phyloP scores from a whole-genome alignment of 305 asterid genomes.

The Solanum hybrid region DNA sequence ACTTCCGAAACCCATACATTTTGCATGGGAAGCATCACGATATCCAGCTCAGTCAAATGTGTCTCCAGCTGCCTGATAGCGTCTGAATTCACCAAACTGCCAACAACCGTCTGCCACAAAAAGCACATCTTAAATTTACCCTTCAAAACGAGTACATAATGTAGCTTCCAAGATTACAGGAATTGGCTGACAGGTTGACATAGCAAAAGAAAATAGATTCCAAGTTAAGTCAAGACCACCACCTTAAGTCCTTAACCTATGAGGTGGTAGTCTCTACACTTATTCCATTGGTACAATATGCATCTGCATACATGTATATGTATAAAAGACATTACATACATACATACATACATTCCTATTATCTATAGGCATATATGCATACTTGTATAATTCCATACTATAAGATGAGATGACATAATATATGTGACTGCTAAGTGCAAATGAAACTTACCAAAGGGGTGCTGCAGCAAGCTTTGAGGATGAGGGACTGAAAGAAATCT shows the following conservation, averaged over 20 bases:
- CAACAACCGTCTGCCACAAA: conserved; percentile 44
- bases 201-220: not conserved
- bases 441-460: conserved; percentile 42
- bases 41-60: conserved; percentile 26
- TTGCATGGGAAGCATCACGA: conserved; percentile 36
- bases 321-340: not conserved
- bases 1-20: conserved; percentile 53
- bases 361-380: not conserved
- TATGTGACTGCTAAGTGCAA: not conserved
- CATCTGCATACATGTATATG: not conserved
- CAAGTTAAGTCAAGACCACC: not conserved
- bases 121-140: not conserved
- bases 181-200: not conserved
- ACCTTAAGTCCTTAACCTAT: not conserved
- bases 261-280: not conserved
- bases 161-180: not conserved
- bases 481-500: conserved; percentile 39
- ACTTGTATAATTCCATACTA: not conserved
- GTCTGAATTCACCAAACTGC: conserved; percentile 41
- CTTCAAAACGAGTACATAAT: not conserved
- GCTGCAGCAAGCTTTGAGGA: conserved; percentile 37
- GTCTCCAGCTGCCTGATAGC: conserved; percentile 25
- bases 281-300: not conserved
- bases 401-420: not conserved
- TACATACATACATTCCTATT: not conserved